A percentile compares a stretch with the other conserved stretches of the same genome.
Conservation (phyloP, 345 rosid species). For the Eucalyptus dawsonii region DNA sequence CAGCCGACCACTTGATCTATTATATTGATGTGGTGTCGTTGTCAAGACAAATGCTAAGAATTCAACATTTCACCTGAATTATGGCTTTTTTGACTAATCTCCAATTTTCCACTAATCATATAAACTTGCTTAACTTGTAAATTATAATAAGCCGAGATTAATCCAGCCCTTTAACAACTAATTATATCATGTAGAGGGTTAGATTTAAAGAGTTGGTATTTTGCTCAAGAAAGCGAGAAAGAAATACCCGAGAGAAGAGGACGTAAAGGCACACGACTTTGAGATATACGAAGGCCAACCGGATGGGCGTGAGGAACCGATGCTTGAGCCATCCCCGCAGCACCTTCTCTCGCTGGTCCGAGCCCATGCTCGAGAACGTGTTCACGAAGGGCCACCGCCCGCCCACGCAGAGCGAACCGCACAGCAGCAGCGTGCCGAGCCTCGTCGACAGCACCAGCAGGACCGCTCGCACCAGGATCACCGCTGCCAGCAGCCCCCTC, state of each 20-base stretch:
- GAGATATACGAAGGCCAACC: constrained; percentile 32
- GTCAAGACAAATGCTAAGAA: neutral
- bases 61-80: neutral
- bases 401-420: constrained; percentile 42
- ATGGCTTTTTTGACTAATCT: neutral
- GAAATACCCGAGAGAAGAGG: constrained; percentile 38
- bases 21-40: neutral
- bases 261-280: constrained; percentile 27
- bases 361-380: constrained; percentile 22
- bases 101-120: neutral
- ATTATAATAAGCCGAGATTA: neutral
- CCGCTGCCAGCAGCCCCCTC: constrained; percentile 7
- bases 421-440: constrained; percentile 57
- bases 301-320: constrained; percentile 29
- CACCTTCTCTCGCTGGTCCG: constrained; percentile 51
- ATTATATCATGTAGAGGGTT: neutral
- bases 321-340: constrained; percentile 37
- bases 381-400: constrained; percentile 38
- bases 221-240: neutral
- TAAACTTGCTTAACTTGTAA: neutral
- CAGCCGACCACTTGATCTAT: neutral
- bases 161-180: neutral
- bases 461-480: constrained; percentile 26
- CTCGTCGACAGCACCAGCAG: constrained; percentile 40
- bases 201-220: neutral